phyloP scores from a whole-genome alignment of 2,329 filamentous ascomycete species.

The Pleoardoris graminearum region DNA sequence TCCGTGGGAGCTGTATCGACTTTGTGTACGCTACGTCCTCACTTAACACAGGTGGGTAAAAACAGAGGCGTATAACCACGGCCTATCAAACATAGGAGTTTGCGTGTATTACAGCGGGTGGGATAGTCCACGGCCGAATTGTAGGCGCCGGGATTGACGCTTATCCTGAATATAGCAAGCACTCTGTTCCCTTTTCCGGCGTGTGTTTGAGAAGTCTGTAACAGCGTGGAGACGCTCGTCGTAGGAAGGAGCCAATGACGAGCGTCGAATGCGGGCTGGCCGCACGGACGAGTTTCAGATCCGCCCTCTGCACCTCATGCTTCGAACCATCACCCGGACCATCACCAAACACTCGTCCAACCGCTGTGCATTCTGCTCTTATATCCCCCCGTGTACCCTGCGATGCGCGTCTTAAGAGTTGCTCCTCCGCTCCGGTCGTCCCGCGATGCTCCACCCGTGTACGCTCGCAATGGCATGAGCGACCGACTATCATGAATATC shows the following conservation, averaged over 20 bases:
- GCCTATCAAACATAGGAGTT: no score
- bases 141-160: neutral
- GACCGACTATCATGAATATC: constrained; percentile 33
- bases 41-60: no score
- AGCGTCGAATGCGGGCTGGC: neutral
- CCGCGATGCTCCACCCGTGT: constrained; percentile 7
- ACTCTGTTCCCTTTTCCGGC: neutral
- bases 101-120: no score
- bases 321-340: constrained; percentile 9
- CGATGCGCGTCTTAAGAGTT: constrained; percentile 29
- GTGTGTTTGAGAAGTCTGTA: constrained; percentile 7
- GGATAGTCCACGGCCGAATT: no score
- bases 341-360: constrained; percentile 20
- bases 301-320: constrained; percentile 9
- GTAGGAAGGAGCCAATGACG: constrained; percentile 11
- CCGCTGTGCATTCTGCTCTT: constrained; percentile 18
- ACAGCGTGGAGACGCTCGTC: constrained; percentile 1
- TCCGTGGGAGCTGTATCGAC: no score
- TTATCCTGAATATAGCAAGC: neutral
- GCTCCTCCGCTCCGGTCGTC: constrained; percentile 12
- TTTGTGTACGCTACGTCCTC: no score
- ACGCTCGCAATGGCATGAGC: constrained; percentile 29
- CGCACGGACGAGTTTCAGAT: constrained; percentile 14
- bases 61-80: no score
- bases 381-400: constrained; percentile 19